Evolutionary conservation across 768 basidiomycete genomes (phyloP).

Genomic region (Rhodotorula babjevae): DNA sequence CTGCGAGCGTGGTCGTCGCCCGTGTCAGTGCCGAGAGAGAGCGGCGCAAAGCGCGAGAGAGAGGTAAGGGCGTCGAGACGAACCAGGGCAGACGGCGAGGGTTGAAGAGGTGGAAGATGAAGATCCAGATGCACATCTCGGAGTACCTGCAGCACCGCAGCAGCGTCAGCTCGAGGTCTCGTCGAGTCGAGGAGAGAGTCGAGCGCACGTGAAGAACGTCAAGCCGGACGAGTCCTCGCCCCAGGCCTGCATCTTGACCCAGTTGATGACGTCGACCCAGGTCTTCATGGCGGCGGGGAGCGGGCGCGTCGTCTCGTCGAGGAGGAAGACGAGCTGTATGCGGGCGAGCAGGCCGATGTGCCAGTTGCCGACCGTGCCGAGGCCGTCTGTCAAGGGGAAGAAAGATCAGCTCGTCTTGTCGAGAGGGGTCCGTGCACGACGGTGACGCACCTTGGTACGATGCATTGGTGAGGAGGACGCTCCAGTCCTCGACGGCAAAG

Average conservation of each 20-base stretch:
- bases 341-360: slow-evolving; percentile 56
- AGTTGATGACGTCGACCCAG: slow-evolving; percentile 58
- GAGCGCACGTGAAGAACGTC: slow-evolving; percentile 56
- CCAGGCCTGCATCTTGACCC: slow-evolving; percentile 50
- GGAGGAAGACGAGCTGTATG: slow-evolving; percentile 45
- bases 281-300: slow-evolving; percentile 46
- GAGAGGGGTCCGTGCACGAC: not conserved
- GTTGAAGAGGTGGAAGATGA: slow-evolving; percentile 24
- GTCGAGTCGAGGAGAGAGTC: not conserved
- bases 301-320: slow-evolving; percentile 48
- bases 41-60: not conserved
- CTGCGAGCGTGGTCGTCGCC: no score
- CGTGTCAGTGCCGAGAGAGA: no score
- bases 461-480: slow-evolving; percentile 55
- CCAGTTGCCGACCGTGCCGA: slow-evolving; percentile 22
- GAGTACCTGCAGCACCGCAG: slow-evolving; percentile 34
- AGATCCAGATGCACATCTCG: slow-evolving; percentile 42
- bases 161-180: not conserved
- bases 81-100: slow-evolving; percentile 16
- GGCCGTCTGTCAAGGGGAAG: slow-evolving; percentile 10
- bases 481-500: slow-evolving; percentile 58
- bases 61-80: not conserved
- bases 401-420: no score
- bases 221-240: slow-evolving; percentile 49
- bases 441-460: slow-evolving; percentile 46